These are phyloP conservation scores for Vanderwaltozyma polyspora DNA, from an alignment of 805 yeast genomes.

Conservation along the genomic window DNA sequence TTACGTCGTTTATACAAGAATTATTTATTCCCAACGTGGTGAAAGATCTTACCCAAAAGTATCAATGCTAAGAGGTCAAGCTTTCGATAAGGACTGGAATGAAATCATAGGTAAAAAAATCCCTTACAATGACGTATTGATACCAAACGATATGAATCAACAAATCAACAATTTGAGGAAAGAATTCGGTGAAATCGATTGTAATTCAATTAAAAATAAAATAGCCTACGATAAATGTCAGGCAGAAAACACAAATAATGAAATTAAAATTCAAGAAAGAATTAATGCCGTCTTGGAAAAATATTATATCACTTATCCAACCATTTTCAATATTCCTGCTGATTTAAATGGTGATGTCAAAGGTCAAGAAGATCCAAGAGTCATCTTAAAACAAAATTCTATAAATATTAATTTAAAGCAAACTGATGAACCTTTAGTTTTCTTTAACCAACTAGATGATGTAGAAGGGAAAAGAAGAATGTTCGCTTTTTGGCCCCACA, in stretches of 20 bases:
- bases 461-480: slow-evolving; percentile 5
- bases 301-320: slow-evolving; percentile 7
- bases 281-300: slow-evolving; percentile 2
- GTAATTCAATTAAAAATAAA: slow-evolving; percentile 11
- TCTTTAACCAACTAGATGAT: slow-evolving; percentile 9
- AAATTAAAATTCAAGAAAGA: slow-evolving; percentile 9
- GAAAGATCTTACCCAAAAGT: neutral
- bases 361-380: slow-evolving; percentile 8
- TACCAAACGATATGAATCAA: slow-evolving; percentile 1
- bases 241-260: slow-evolving; percentile 7
- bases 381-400: slow-evolving; percentile 1
- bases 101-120: slow-evolving; percentile 6
- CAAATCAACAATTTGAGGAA: slow-evolving; percentile 1
- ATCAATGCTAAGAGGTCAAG: slow-evolving; percentile 3
- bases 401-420: too few relatives aligned
- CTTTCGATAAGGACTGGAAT: slow-evolving; percentile 9
- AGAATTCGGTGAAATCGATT: slow-evolving; percentile 1
- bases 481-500: slow-evolving; percentile 9
- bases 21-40: neutral
- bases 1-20: slow-evolving; percentile 30
- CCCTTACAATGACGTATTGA: slow-evolving; percentile 3
- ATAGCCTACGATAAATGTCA: slow-evolving; percentile 14
- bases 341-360: neutral
- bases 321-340: slow-evolving; percentile 2
- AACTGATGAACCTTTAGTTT: slow-evolving; percentile 12